Conservation (phyloP, 2,329 filamentous ascomycete genomes). For the Rutstroemia sydowiana region DNA sequence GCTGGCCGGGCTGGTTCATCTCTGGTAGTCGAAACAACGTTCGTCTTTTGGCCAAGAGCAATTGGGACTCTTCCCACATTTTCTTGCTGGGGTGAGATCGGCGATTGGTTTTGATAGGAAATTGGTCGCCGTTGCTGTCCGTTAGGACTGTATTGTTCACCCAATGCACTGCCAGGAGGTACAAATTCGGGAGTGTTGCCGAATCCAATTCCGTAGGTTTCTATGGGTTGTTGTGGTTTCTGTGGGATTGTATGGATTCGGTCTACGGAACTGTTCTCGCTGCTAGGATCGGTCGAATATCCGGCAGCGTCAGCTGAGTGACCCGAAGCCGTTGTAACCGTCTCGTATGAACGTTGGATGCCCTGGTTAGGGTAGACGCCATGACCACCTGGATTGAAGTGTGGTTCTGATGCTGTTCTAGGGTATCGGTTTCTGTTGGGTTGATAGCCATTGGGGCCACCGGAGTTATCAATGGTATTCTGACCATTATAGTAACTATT, state of each 20-base stretch:
- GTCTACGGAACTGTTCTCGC: constrained; percentile 87
- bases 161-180: constrained; percentile 31
- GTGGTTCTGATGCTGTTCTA: constrained; percentile 28
- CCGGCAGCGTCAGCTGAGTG: constrained; percentile 66
- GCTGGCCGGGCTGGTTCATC: constrained; percentile 6
- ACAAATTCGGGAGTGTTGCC: constrained; percentile 35
- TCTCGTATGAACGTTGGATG: constrained; percentile 62
- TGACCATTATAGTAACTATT: constrained; percentile 36
- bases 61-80: constrained; percentile 23
- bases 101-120: constrained; percentile 19
- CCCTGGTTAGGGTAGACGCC: constrained; percentile 25
- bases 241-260: constrained; percentile 49
- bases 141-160: constrained; percentile 13
- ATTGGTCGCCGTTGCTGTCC: constrained; percentile 16
- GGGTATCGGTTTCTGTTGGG: constrained; percentile 29
- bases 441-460: constrained; percentile 27
- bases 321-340: constrained; percentile 67
- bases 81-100: constrained; percentile 22
- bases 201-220: constrained; percentile 56
- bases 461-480: constrained; percentile 15
- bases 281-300: constrained; percentile 80
- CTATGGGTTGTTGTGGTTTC: constrained; percentile 48
- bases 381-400: constrained; percentile 23
- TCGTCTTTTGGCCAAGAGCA: constrained; percentile 24
- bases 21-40: constrained; percentile 11